Evolutionary conservation across 2,329 filamentous ascomycete species (phyloP).

Genomic region (Fonsecaea nubica): DNA sequence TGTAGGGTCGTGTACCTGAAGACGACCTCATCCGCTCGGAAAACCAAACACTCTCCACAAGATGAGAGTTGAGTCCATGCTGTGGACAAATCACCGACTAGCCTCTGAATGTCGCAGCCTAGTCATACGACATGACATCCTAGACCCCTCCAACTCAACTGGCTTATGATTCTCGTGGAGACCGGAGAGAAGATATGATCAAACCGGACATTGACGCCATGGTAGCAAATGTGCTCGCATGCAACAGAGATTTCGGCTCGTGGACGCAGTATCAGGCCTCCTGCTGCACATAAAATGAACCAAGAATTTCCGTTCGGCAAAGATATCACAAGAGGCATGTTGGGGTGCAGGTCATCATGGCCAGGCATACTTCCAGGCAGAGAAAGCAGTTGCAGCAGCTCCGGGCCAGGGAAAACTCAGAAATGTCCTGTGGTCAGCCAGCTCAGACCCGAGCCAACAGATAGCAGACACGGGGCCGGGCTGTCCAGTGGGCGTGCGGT

Average conservation of each 20-base stretch:
- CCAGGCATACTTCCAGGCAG: not conserved
- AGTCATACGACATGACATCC: not conserved
- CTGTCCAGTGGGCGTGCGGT: not conserved
- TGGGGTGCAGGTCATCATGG: not conserved
- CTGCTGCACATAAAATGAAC: not conserved
- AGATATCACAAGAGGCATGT: too few species aligned
- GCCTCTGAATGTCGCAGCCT: not conserved
- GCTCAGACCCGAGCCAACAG: not conserved
- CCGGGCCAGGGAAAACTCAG: not conserved
- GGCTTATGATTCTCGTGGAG: not conserved
- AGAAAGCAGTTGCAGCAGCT: not conserved
- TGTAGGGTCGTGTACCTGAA: not conserved
- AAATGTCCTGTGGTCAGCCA: not conserved
- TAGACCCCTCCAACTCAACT: not conserved
- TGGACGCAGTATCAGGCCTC: not conserved
- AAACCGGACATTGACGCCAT: not conserved
- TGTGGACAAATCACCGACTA: not conserved
- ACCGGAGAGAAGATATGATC: not conserved
- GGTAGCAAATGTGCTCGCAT: not conserved
- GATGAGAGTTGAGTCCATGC: not conserved
- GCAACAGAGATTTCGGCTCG: not conserved
- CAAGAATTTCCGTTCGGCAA: too few species aligned
- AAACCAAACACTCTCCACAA: not conserved
- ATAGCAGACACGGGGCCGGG: not conserved
- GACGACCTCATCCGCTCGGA: not conserved